Percentiles rank a stretch among this genome's conserved stretches.
Conservation (phyloP, 2,329 filamentous ascomycete species). For the Fusarium xylarioides region DNA sequence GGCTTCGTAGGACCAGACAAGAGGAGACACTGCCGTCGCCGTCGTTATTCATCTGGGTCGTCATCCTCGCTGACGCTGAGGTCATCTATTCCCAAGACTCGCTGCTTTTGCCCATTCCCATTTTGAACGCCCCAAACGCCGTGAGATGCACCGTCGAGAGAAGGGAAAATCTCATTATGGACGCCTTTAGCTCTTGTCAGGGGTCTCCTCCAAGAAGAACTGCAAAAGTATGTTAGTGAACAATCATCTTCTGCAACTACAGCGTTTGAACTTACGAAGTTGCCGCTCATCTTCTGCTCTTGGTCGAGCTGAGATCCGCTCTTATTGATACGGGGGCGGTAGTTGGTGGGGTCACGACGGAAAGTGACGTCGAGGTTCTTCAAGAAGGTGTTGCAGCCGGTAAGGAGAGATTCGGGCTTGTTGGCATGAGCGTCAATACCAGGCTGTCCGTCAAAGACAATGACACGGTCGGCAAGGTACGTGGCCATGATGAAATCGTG, state of each 20-base stretch:
- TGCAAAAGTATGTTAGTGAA: conserved; percentile 47
- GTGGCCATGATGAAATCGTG: conserved; percentile 99
- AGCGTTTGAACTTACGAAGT: conserved; percentile 74
- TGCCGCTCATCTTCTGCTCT: conserved; percentile 92
- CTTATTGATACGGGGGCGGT: conserved; percentile 98
- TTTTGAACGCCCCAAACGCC: conserved; percentile 65
- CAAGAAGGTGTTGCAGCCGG: conserved; percentile 95
- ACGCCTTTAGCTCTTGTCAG: conserved; percentile 63
- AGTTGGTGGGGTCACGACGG: conserved; percentile 96
- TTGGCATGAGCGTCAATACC: conserved; percentile 90
- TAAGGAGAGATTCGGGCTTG: conserved; percentile 88
- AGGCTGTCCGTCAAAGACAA: conserved; percentile 96
- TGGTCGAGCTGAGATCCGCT: conserved; percentile 93
- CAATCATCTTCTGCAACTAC: neutral
- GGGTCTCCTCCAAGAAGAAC: conserved; percentile 93
- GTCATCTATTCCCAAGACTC: conserved; percentile 52
- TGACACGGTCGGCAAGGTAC: conserved; percentile 87
- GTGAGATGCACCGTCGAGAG: conserved; percentile 45
- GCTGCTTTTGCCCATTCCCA: conserved; percentile 44
- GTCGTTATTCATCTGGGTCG: conserved; percentile 70
- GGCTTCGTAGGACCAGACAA: conserved; percentile 66
- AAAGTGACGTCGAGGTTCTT: conserved; percentile 98
- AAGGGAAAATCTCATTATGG: conserved; percentile 46
- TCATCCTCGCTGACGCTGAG: conserved; percentile 69
- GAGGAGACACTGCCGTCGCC: conserved; percentile 71